phyloP scores from a whole-genome alignment of 1,284 basidiomycete genomes.

The Caloboletus firmus region DNA sequence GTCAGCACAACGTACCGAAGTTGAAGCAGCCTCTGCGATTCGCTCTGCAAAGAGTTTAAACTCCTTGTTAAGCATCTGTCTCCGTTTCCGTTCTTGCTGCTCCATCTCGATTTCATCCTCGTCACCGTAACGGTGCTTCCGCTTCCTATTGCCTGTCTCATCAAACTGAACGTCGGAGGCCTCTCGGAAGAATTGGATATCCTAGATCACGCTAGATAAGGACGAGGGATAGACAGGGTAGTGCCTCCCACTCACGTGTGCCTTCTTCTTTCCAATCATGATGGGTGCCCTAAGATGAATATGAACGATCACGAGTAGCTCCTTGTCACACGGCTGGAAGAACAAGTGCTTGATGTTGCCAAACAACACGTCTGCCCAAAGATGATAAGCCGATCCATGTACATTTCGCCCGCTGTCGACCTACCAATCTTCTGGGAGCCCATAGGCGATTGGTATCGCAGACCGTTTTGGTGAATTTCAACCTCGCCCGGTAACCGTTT shows the following conservation, averaged over 20 bases:
- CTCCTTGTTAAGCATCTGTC: conserved; percentile 91
- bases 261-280: conserved; percentile 99
- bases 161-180: conserved; percentile 98
- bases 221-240: background rate
- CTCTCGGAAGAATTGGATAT: conserved; percentile 98
- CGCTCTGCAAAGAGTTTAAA: conserved; percentile 95
- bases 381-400: conserved; percentile 6
- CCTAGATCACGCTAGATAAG: conserved; percentile 45
- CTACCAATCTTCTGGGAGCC: conserved; percentile 87
- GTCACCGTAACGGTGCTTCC: conserved; percentile 96
- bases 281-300: conserved; percentile 94
- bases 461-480: conserved; percentile 97
- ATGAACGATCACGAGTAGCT: conserved; percentile 93
- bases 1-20: conserved; percentile 51
- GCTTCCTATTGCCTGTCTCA: conserved; percentile 98
- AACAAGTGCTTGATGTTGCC: conserved; percentile 98
- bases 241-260: conserved; percentile 58
- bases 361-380: conserved; percentile 80
- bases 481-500: conserved; percentile 94
- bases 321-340: conserved; percentile 98
- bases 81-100: conserved; percentile 91
- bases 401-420: conserved; percentile 25
- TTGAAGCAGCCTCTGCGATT: conserved; percentile 82
- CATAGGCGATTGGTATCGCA: conserved; percentile 88
- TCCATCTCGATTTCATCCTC: conserved; percentile 99